Evolutionary conservation across 2,329 filamentous ascomycete genomes (phyloP).

Genomic region (Berkeleyomyces rouxiae): DNA sequence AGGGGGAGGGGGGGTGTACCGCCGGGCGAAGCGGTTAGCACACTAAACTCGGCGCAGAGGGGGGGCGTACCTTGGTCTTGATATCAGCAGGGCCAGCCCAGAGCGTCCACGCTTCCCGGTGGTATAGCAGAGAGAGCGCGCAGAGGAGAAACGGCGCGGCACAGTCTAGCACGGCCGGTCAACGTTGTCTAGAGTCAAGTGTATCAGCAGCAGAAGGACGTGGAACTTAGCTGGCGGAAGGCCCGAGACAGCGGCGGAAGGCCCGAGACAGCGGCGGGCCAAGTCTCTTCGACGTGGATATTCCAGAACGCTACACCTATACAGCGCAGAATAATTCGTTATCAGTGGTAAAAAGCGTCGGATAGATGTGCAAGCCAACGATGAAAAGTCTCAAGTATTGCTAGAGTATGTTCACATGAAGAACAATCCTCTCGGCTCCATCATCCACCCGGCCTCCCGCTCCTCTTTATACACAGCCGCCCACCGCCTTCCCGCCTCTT

Average conservation of each 20-base stretch:
- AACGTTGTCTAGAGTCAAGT: too few species aligned
- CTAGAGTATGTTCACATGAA: not conserved
- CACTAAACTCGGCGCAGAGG: not conserved
- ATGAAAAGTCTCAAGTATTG: not conserved
- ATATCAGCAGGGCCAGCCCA: not conserved
- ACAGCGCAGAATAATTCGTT: not conserved
- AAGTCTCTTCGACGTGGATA: not conserved
- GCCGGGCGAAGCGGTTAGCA: not conserved
- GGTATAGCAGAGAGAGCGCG: not conserved
- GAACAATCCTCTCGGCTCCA: too few species aligned
- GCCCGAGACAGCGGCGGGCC: not conserved
- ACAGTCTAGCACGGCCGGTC: not conserved
- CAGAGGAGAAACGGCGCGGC: not conserved
- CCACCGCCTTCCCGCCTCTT: not conserved
- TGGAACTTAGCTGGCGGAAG: not conserved
- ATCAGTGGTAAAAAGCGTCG: not conserved
- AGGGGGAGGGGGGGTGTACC: too few species aligned
- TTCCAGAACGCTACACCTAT: not conserved
- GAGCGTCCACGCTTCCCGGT: not conserved
- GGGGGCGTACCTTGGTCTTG: not conserved
- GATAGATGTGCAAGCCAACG: too few species aligned
- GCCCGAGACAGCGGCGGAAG: not conserved
- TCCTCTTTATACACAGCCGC: not conserved
- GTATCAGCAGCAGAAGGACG: not conserved
- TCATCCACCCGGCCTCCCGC: not conserved